Base-by-base conservation (phyloP, 2,329 filamentous ascomycete species). In the Fusarium camptoceras region DNA sequence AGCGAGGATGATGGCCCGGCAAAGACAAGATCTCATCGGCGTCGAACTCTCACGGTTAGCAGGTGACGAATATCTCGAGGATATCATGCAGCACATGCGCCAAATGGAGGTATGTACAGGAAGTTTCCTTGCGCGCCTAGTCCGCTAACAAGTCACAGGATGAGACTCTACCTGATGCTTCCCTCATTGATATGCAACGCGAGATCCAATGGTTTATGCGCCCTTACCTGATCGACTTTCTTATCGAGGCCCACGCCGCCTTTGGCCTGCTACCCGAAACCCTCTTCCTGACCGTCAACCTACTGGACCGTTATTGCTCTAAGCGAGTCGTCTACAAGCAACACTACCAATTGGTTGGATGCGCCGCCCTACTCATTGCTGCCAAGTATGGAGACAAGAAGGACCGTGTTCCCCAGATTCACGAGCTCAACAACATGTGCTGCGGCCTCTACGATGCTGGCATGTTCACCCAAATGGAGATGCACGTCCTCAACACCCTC, bases 391-490 rank as follows among this genome's bases (percentile, higher is more conserved):
- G 95, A 62, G 96, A 99, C 83, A 95, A 96, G 86, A 99, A 99
- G 85, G 96, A 99, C 78, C 90, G 94, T 54, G 96, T 99, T n/a
- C 96, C 96, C 7, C 96, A 97, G 71, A 97, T 99, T 79, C 91
- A 94, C 79, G 96, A 99, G 80, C 86, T 99, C 71, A 97, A 97
- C 87, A 97, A 95, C 73, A 98, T 99, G 96, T 99, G 96, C 87
- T 98, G 96, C 83, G 94, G 93, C 39, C 88, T 98, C 41, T 99
- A 99, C 83, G 96, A 99, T 76, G 94, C 97, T 51, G 95, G 97
- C 83, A 99, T 99, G 96, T 99, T 99, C 83, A 95, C 94, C 14
- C 96, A 99, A 82, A 99, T 99, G 96, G 96, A 99, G 84, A 98
- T 97, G 94, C 96, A 99, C 81, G 95, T 99, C 39, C 88, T 99